These are phyloP conservation scores for Amanita molliuscula DNA, from an alignment of 768 basidiomycete species.

Conservation along the genomic window DNA sequence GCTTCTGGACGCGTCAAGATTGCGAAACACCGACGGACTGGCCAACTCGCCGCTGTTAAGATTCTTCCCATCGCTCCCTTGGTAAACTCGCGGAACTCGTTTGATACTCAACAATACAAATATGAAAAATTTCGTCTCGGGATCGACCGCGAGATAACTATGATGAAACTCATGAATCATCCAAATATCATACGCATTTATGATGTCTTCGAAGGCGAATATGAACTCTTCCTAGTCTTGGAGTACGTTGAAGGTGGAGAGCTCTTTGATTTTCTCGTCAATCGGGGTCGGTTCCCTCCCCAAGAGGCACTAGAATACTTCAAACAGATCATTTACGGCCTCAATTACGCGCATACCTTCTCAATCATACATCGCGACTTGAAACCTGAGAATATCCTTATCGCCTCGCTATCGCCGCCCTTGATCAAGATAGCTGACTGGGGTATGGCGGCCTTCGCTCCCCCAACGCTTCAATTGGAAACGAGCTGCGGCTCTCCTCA, in stretches of 20 bases:
- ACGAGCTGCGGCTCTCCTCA: slow-evolving; percentile 96
- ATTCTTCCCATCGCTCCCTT: slow-evolving; percentile 82
- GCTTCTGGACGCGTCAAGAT: slow-evolving; percentile 93
- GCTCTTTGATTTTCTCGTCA: slow-evolving; percentile 93
- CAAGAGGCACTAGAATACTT: slow-evolving; percentile 85
- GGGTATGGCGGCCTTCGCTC: slow-evolving; percentile 96
- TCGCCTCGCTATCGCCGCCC: slow-evolving; percentile 70
- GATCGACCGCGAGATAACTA: slow-evolving; percentile 90
- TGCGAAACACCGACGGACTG: slow-evolving; percentile 75
- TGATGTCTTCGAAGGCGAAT: slow-evolving; percentile 91
- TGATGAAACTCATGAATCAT: slow-evolving; percentile 99
- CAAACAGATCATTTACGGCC: slow-evolving; percentile 90
- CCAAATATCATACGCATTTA: slow-evolving; percentile 93
- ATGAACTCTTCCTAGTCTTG: slow-evolving; percentile 84
- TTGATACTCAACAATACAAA: slow-evolving; percentile 57
- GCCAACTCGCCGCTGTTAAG: slow-evolving; percentile 92
- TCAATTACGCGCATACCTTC: slow-evolving; percentile 95
- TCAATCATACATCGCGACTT: slow-evolving; percentile 97
- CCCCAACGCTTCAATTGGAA: slow-evolving; percentile 75
- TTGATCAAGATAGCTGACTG: slow-evolving; percentile 96
- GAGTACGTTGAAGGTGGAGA: slow-evolving; percentile 97
- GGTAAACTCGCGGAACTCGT: slow-evolving; percentile 59
- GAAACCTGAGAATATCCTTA: slow-evolving; percentile 95
- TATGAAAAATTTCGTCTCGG: slow-evolving; percentile 76
- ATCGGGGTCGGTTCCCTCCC: slow-evolving; percentile 69